Evolutionary conservation across 306 rosid species (phyloP).

Genomic region (Cicer bijugum): DNA sequence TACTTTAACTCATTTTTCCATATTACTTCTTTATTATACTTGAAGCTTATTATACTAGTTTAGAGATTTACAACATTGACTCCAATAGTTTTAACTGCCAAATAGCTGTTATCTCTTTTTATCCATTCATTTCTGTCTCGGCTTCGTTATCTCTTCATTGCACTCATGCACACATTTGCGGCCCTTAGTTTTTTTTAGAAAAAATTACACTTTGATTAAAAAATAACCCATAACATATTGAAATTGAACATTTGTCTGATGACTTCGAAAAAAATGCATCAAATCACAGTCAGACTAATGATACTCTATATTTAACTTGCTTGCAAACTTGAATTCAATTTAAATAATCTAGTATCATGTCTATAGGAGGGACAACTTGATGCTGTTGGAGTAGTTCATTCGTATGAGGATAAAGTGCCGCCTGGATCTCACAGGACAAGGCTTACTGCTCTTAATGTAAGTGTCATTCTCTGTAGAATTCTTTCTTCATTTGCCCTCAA

Average conservation of each 20-base stretch:
- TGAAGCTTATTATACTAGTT: no score
- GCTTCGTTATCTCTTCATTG: not conserved
- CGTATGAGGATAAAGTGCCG: slow-evolving; percentile 75
- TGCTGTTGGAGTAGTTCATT: slow-evolving; percentile 75
- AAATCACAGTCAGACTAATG: not conserved
- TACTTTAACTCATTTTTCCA: slow-evolving; percentile 13
- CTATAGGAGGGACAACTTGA: slow-evolving; percentile 84
- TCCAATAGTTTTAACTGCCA: not conserved
- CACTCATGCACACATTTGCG: not conserved
- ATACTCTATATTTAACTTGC: slow-evolving; percentile 9
- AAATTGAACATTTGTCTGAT: slow-evolving; percentile 24
- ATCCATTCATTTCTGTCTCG: not conserved
- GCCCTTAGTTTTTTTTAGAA: not conserved
- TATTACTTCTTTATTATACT: no score
- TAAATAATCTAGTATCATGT: slow-evolving; percentile 39
- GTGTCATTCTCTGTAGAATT: slow-evolving; percentile 41
- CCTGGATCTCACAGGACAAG: slow-evolving; percentile 87
- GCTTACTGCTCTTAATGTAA: slow-evolving; percentile 82
- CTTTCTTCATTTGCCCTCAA: slow-evolving; percentile 33
- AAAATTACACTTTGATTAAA: not conserved
- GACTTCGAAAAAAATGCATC: slow-evolving; percentile 9
- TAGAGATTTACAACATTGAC: no score
- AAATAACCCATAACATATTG: slow-evolving; percentile 2
- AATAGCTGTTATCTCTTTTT: not conserved
- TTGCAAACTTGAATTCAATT: slow-evolving; percentile 37